A percentile compares a stretch with the other conserved stretches of the same genome.
These are phyloP conservation scores for Irpex sp. DNA, from an alignment of 1,284 basidiomycete genomes.

Conservation along the genomic window DNA sequence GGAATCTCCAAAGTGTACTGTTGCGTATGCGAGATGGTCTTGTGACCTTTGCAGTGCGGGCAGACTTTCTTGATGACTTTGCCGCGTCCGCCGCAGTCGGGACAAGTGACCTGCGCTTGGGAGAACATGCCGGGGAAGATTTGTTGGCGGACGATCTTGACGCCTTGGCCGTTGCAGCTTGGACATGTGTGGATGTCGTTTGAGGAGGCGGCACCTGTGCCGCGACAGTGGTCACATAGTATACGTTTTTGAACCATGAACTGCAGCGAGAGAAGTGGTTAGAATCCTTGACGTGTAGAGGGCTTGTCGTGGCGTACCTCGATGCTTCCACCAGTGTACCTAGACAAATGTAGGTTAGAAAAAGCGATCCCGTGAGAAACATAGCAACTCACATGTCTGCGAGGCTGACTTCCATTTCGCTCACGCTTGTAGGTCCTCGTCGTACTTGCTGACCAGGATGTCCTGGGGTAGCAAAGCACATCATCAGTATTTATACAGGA, in stretches of 20 bases:
- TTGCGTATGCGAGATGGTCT: constrained; percentile 81
- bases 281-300: neutral
- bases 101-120: constrained; percentile 75
- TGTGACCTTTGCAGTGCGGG: constrained; percentile 77
- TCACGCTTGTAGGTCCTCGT: constrained; percentile 78
- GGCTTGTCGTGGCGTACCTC: constrained; percentile 52
- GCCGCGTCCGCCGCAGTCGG: constrained; percentile 81
- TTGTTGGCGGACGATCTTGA: constrained; percentile 85
- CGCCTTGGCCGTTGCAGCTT: constrained; percentile 80
- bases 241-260: constrained; percentile 88
- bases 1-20: constrained; percentile 80
- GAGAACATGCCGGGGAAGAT: constrained; percentile 95
- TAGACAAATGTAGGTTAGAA: constrained; percentile 22
- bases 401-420: constrained; percentile 85
- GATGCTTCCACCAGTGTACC: constrained; percentile 76
- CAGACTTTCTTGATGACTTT: constrained; percentile 74
- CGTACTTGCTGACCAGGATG: constrained; percentile 62
- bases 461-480: constrained; percentile 14
- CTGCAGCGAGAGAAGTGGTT: constrained; percentile 32
- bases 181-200: constrained; percentile 81
- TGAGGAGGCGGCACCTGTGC: constrained; percentile 86
- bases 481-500: neutral
- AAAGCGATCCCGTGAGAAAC: neutral
- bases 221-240: constrained; percentile 91
- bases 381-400: constrained; percentile 67